Evolutionary conservation across 2,329 filamentous ascomycete genomes (phyloP), one percentile per base, ranked within the genome.

Genomic region (Xylariaceae sp.): DNA sequence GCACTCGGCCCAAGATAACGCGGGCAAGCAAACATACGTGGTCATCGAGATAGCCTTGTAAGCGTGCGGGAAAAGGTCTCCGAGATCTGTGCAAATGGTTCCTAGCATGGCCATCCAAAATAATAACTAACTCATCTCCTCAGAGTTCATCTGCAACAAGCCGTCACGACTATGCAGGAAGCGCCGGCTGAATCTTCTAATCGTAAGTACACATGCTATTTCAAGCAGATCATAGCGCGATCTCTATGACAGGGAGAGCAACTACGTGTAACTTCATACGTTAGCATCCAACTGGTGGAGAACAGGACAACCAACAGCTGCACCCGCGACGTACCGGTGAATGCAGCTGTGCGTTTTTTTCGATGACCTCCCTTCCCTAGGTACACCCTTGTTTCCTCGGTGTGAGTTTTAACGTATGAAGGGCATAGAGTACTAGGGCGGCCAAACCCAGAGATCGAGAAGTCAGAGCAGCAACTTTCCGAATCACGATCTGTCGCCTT

Each of bases 401-500:
- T 52, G 14, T 19, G 17, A 28, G 19, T 31, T 24, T 19, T 11
- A 11, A 17, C 41, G 12, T 24, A 28, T 21, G 48, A n/a, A n/a
- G n/a, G n/a, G n/a, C n/a, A n/a, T n/a, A n/a, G n/a, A n/a, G n/a
- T n/a, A n/a, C n/a, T 50, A 16, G 39, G 37, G 37, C 29, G 21
- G 26, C 40, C 29, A 47, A 11, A 28, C 31, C 19, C 23, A 34
- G 23, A 48, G 47, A 58, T 58, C 46, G 41, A 53, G 29, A 41
- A 51, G 24, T 3, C 37, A 48, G n/a, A 26, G 21, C 52, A 52
- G 60, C 52, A 60, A 53, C 48, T 21, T 46, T 51, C 60, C 60
- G 56, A 53, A 56, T 50, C 56, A 47, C 60, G 60, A 62, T 62
- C 49, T 43, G 39, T 56, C 41, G 34, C 41, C 41, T 16, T 17